phyloP scores from a whole-genome alignment of 2,329 filamentous ascomycete species.

The Fusarium proliferatum region DNA sequence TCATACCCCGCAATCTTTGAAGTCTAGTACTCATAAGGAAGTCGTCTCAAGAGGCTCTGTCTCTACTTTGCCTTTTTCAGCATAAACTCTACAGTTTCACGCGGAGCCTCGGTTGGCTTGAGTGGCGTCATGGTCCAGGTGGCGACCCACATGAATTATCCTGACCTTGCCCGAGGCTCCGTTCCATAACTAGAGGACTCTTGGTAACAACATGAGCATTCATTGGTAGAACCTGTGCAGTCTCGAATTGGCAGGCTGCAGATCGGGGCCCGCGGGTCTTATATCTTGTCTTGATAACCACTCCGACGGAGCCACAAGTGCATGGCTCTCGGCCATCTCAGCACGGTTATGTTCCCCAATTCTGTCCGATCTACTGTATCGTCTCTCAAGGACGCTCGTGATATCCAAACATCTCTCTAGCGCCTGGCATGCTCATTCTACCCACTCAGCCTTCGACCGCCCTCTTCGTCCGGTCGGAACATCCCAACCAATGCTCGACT shows the following conservation, averaged over 20 bases:
- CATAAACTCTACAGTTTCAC: background rate
- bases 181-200: background rate
- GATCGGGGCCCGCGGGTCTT: background rate
- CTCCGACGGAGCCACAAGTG: background rate
- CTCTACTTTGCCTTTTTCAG: background rate
- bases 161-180: background rate
- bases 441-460: background rate
- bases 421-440: background rate
- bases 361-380: background rate
- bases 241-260: background rate
- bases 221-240: background rate
- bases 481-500: background rate
- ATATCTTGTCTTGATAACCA: background rate
- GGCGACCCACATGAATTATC: background rate
- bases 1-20: constrained; percentile 2
- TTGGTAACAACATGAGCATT: background rate
- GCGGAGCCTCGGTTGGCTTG: background rate
- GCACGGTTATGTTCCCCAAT: background rate
- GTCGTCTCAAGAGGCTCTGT: background rate
- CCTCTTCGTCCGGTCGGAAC: background rate
- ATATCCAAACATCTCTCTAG: no score
- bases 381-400: no score
- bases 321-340: background rate
- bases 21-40: background rate
- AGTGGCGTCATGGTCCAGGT: background rate